These are phyloP conservation scores for Agaricus subrufescens DNA, from an alignment of 768 basidiomycete genomes.

Conservation along the genomic window DNA sequence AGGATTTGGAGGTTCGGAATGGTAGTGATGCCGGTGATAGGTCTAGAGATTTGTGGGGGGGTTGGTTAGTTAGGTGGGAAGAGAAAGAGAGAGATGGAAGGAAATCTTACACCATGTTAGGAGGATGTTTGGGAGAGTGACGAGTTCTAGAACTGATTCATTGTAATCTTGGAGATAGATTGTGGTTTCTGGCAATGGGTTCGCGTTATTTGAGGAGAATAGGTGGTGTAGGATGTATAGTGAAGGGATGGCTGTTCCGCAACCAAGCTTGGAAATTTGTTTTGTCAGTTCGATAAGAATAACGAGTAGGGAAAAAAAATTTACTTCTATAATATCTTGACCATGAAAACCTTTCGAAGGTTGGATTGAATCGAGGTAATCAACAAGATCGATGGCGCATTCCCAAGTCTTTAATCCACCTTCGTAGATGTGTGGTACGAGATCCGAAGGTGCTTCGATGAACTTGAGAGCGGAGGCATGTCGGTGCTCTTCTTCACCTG, in stretches of 20 bases:
- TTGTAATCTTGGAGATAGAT: constrained; percentile 94
- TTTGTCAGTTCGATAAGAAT: neutral
- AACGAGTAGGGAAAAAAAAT: neutral
- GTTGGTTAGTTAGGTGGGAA: neutral
- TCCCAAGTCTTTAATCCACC: constrained; percentile 99
- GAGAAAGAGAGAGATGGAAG: neutral
- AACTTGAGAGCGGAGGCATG: constrained; percentile 46
- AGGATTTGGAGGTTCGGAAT: constrained; percentile 32
- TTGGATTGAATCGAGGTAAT: constrained; percentile 44
- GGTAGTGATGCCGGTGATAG: constrained; percentile 50
- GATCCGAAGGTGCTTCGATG: constrained; percentile 81
- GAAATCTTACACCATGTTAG: constrained; percentile 73
- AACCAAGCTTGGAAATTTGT: constrained; percentile 64
- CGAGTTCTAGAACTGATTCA: constrained; percentile 68
- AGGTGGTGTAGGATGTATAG: constrained; percentile 65
- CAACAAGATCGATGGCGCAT: constrained; percentile 83
- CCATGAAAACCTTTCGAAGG: constrained; percentile 29
- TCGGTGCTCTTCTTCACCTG: constrained; percentile 4
- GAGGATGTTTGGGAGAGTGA: constrained; percentile 75
- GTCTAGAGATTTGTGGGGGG: constrained; percentile 32
- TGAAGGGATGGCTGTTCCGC: constrained; percentile 87
- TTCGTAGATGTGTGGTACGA: constrained; percentile 90
- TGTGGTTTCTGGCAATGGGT: constrained; percentile 29
- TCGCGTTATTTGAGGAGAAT: constrained; percentile 31
- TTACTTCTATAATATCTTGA: constrained; percentile 68